These are phyloP conservation scores for Jamesozyma piceae DNA, from an alignment of 805 yeast species.

Conservation along the genomic window DNA sequence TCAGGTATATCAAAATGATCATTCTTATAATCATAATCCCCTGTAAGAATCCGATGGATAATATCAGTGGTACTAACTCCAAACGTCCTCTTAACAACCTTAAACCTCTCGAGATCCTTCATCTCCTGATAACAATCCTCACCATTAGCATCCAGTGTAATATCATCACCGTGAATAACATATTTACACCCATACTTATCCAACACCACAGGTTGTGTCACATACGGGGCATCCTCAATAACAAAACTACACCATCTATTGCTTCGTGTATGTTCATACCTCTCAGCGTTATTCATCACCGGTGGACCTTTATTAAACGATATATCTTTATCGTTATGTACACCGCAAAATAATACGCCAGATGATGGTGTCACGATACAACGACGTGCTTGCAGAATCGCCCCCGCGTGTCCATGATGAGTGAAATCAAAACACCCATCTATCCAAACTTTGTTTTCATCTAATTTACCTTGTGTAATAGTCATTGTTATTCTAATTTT, in stretches of 20 bases:
- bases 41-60: constrained; percentile 71
- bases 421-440: constrained; percentile 98
- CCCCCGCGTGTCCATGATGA: constrained; percentile 97
- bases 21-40: constrained; percentile 7
- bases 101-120: constrained; percentile 76
- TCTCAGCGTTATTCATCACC: constrained; percentile 76
- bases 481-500: not conserved
- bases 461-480: not conserved
- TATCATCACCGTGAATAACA: constrained; percentile 98
- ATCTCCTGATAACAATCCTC: constrained; percentile 82
- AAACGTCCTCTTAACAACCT: constrained; percentile 88
- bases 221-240: constrained; percentile 81
- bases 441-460: constrained; percentile 64
- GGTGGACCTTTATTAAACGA: constrained; percentile 82
- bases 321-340: constrained; percentile 88
- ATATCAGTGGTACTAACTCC: constrained; percentile 92
- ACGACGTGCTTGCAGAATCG: constrained; percentile 85
- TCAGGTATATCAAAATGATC: constrained; percentile 7
- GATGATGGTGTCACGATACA: constrained; percentile 37
- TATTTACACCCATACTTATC: constrained; percentile 65
- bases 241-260: constrained; percentile 80
- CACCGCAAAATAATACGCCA: constrained; percentile 49
- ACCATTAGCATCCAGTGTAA: constrained; percentile 93
- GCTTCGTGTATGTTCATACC: constrained; percentile 76
- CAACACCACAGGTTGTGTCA: constrained; percentile 70